Conservation (phyloP, 805 yeast genomes). For the Starmerella potacharoeniae region DNA sequence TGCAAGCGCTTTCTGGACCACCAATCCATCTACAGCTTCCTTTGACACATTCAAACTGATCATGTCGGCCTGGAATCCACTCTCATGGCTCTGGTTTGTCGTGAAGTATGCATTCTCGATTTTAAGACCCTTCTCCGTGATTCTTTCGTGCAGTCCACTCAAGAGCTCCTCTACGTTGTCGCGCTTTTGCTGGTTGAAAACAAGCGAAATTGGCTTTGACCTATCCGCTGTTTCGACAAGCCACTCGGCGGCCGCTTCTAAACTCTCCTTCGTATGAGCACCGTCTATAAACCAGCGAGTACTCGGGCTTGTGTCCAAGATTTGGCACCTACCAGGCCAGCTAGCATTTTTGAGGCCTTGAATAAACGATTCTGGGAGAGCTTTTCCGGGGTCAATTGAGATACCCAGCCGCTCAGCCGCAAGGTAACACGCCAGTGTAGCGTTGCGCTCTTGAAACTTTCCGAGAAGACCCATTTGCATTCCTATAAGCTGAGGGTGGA, state of each 20-base stretch:
- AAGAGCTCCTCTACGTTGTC: conserved; percentile 56
- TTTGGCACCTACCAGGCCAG: conserved; percentile 97
- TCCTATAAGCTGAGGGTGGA: conserved; percentile 31
- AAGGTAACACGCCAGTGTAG: conserved; percentile 71
- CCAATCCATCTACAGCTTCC: conserved; percentile 64
- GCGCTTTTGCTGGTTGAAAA: conserved; percentile 92
- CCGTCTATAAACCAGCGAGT: conserved; percentile 87
- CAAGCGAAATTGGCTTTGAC: conserved; percentile 37
- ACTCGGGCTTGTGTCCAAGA: conserved; percentile 34
- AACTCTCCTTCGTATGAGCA: conserved; percentile 86
- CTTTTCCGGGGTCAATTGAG: conserved; percentile 14
- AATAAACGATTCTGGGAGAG: conserved; percentile 19
- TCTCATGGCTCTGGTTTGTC: conserved; percentile 84
- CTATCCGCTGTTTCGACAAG: conserved; percentile 32
- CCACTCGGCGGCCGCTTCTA: conserved; percentile 77
- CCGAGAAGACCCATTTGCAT: conserved; percentile 39
- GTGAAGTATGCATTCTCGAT: conserved; percentile 47
- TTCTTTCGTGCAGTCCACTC: conserved; percentile 31
- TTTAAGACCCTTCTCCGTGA: conserved; percentile 26
- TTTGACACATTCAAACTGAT: conserved; percentile 75
- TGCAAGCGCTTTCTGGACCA: conserved; percentile 67
- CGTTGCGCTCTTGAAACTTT: conserved; percentile 72
- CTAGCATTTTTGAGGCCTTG: conserved; percentile 24
- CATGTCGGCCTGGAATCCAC: conserved; percentile 68
- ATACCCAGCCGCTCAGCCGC: conserved; percentile 40